These are phyloP conservation scores for Plasmodium malariae DNA, from an alignment of 169 alveolate species.

Conservation along the genomic window DNA sequence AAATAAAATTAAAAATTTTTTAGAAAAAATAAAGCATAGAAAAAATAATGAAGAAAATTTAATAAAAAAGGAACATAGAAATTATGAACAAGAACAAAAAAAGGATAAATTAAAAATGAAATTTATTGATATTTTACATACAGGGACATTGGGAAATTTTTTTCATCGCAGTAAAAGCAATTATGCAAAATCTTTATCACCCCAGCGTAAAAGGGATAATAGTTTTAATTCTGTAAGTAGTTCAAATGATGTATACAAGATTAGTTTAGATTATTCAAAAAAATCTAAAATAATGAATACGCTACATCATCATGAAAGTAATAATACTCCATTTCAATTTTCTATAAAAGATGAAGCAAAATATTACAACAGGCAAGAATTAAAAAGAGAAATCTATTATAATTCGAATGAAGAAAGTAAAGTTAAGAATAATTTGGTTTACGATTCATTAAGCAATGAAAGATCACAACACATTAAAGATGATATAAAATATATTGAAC, in stretches of 20 bases:
- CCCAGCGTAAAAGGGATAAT: constrained; percentile 21
- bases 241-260: constrained; percentile 10
- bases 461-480: neutral
- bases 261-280: neutral
- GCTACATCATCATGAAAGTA: neutral
- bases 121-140: constrained; percentile 56
- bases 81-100: constrained; percentile 36
- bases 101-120: constrained; percentile 57
- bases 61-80: constrained; percentile 43
- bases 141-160: constrained; percentile 44
- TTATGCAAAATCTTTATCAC: constrained; percentile 26
- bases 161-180: constrained; percentile 47
- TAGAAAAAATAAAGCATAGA: constrained; percentile 65
- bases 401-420: constrained; percentile 3
- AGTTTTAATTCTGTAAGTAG: constrained; percentile 4
- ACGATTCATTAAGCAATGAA: constrained; percentile 1
- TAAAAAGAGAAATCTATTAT: neutral
- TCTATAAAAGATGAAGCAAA: constrained; percentile 12
- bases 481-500: constrained; percentile 8
- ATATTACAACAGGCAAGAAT: neutral
- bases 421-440: neutral
- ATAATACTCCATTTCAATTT: too few relatives aligned
- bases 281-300: neutral
- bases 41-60: constrained; percentile 36
- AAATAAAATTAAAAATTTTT: constrained; percentile 35